phyloP scores from a whole-genome alignment of 2,329 filamentous ascomycete genomes.

The Cladosporium colombiae region DNA sequence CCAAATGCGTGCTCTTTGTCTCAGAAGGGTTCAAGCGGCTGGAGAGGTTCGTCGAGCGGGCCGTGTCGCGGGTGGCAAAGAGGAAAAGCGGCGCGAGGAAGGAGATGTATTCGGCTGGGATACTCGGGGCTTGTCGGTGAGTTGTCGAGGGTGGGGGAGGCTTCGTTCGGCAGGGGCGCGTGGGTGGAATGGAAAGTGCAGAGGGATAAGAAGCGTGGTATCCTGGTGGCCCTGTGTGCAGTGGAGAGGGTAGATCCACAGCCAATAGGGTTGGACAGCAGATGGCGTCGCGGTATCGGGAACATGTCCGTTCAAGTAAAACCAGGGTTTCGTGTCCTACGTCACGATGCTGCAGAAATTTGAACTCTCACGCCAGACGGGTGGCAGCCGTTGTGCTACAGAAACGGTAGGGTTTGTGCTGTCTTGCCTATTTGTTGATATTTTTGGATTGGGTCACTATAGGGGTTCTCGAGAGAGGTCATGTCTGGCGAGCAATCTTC shows the following conservation, averaged over 20 bases:
- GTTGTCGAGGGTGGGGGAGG: slow-evolving; percentile 1
- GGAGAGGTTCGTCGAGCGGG: not conserved
- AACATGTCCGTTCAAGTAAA: not conserved
- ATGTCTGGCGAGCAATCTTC: not conserved
- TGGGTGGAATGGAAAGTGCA: slow-evolving; percentile 9
- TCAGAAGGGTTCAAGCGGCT: not conserved
- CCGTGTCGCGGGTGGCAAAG: slow-evolving; percentile 11
- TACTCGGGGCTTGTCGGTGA: not conserved
- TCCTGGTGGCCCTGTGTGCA: not conserved
- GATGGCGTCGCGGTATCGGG: not conserved
- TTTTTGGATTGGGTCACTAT: not conserved
- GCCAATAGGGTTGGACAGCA: slow-evolving; percentile 2
- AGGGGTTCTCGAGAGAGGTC: not conserved
- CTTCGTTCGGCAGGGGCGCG: not conserved
- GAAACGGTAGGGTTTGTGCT: not conserved
- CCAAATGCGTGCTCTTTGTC: not conserved
- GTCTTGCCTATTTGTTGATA: not conserved
- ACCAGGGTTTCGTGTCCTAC: slow-evolving; percentile 3
- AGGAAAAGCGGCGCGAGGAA: slow-evolving; percentile 4
- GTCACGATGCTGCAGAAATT: slow-evolving; percentile 14
- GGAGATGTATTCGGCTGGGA: not conserved
- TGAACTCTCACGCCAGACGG: slow-evolving; percentile 1
- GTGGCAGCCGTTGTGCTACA: not conserved
- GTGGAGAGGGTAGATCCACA: not conserved
- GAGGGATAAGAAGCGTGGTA: slow-evolving; percentile 8